Evolutionary conservation across 1,139 yeast species (phyloP).

Genomic region (Zygosaccharomyces sapae): DNA sequence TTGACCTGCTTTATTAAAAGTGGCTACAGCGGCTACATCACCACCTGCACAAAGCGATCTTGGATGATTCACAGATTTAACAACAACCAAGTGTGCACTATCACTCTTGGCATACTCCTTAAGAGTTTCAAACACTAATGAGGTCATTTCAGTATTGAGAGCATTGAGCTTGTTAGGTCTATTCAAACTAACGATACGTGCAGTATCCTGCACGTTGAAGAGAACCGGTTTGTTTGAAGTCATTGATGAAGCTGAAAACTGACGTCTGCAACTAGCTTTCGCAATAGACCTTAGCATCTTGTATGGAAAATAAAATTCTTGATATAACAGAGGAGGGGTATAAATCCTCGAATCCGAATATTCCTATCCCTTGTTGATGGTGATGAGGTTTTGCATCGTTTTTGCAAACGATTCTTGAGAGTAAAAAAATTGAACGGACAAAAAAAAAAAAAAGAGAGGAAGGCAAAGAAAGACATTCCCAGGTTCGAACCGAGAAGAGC

Average conservation of each 20-base stretch:
- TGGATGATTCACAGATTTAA: constrained; percentile 52
- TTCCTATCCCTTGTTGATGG: neutral
- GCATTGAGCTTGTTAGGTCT: constrained; percentile 85
- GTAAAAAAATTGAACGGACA: too few species aligned
- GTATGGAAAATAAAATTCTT: neutral
- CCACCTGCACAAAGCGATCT: constrained; percentile 82
- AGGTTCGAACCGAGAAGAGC: too few species aligned
- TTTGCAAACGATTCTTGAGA: neutral
- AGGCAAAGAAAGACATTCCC: too few species aligned
- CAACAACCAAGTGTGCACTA: constrained; percentile 58
- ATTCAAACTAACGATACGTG: constrained; percentile 72
- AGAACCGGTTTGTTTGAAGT: constrained; percentile 13
- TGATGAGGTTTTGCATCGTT: neutral
- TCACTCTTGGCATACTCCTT: constrained; percentile 70
- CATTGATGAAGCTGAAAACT: constrained; percentile 3
- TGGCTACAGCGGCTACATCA: constrained; percentile 78
- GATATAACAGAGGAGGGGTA: neutral
- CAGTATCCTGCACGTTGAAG: constrained; percentile 39
- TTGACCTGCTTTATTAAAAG: constrained; percentile 46
- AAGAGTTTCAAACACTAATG: constrained; percentile 67
- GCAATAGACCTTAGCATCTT: neutral
- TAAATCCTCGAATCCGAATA: neutral
- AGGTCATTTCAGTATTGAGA: constrained; percentile 72
- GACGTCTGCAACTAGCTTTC: neutral
- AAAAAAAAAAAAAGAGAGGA: too few species aligned